These are phyloP conservation scores for Dendrobium nobile DNA, from an alignment of 106 monocot genomes.

Conservation along the genomic window DNA sequence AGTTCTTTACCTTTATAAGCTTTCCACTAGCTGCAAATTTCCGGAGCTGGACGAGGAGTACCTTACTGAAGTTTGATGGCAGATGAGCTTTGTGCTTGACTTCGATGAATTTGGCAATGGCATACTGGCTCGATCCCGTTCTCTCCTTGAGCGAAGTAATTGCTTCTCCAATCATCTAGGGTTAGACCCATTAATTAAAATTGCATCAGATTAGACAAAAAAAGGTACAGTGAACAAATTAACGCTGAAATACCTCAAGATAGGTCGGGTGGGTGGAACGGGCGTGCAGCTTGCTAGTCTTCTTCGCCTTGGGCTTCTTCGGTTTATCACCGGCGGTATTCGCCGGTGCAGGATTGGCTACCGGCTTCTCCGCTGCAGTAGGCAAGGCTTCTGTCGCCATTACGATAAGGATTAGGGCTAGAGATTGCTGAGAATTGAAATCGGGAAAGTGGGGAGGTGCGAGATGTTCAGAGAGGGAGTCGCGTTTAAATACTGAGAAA, in stretches of 20 bases:
- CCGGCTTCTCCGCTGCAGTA: neutral
- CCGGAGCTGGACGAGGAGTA: slow-evolving; percentile 47
- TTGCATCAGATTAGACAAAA: slow-evolving; percentile 1
- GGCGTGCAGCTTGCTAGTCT: neutral
- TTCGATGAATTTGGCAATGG: slow-evolving; percentile 79
- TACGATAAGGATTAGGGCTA: neutral
- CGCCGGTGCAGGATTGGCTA: neutral
- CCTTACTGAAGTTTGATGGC: slow-evolving; percentile 60
- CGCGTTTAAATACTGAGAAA: neutral
- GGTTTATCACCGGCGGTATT: neutral
- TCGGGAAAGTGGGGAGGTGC: neutral
- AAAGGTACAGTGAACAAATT: neutral
- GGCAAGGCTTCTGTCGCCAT: neutral
- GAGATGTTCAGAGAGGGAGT: no score
- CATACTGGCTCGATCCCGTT: slow-evolving; percentile 73
- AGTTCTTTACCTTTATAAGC: slow-evolving; percentile 72
- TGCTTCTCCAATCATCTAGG: slow-evolving; percentile 76
- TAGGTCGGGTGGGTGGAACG: neutral
- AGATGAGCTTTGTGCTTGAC: slow-evolving; percentile 60
- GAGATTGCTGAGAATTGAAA: neutral
- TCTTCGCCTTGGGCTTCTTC: neutral
- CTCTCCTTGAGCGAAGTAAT: slow-evolving; percentile 65
- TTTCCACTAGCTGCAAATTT: slow-evolving; percentile 56
- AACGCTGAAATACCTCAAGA: neutral
- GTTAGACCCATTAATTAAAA: neutral